phyloP scores from a whole-genome alignment of 129 eudicot genomes.

The Helianthus tuberosus region DNA sequence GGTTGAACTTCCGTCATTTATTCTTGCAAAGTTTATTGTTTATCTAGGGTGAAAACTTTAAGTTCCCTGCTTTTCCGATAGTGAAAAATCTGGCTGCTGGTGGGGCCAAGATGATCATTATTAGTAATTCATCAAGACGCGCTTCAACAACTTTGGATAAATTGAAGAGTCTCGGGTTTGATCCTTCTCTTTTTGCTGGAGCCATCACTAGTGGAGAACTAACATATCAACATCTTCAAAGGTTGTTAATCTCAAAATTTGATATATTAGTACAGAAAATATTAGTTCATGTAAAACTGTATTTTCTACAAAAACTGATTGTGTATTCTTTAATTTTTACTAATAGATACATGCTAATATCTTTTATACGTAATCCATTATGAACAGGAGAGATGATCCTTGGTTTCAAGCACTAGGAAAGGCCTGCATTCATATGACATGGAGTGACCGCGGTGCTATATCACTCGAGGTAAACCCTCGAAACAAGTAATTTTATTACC shows the following conservation, averaged over 20 bases:
- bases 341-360: neutral
- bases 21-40: neutral
- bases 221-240: constrained; percentile 79
- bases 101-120: constrained; percentile 94
- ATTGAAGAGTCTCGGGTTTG: constrained; percentile 81
- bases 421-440: constrained; percentile 92
- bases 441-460: constrained; percentile 91
- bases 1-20: constrained; percentile 12
- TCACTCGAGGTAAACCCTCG: constrained; percentile 69
- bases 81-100: constrained; percentile 70
- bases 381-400: constrained; percentile 79
- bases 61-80: constrained; percentile 33
- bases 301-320: neutral
- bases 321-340: neutral
- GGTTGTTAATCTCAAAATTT: constrained; percentile 33
- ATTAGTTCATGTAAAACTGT: neutral
- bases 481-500: neutral
- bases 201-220: constrained; percentile 95
- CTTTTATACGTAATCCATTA: constrained; percentile 1
- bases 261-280: neutral
- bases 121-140: constrained; percentile 96
- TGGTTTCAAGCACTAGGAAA: constrained; percentile 86
- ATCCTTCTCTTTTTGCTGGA: constrained; percentile 84
- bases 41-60: neutral
- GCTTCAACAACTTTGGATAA: constrained; percentile 85